Base-by-base conservation (phyloP, 192 early-diverging fungal species). In the Podila minutissima region DNA sequence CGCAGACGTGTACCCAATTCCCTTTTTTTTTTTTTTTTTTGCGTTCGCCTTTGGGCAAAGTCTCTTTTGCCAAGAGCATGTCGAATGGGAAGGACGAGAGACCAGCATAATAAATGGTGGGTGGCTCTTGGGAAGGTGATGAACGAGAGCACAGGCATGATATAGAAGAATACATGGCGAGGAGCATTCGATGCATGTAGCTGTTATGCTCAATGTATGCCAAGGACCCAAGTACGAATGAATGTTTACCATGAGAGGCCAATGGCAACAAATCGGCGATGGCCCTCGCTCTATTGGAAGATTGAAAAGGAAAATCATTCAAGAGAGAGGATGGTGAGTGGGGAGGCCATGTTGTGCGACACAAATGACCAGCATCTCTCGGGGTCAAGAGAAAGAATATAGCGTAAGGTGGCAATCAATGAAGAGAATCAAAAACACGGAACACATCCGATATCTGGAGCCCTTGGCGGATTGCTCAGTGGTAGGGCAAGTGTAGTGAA, bases 201-300 rank as follows among this genome's bases (percentile, higher is more conserved):
- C 38, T 2, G 11, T 41, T 41, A 41, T 41, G 38, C 38, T 9
- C 9, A 41, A 29, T 41, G 38, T 41, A 41, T 9, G 10, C 33
- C 38, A 41, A 12, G 38, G 38, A 41, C 38, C 38, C 38, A 41
- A 0, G 33, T 55, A 19, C 12, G 48, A 70, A 63, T 57, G 37
- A 53, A 51, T 37, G 19, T 62, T 71, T 91, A 91, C 90, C 93
- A 91, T 2, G 93, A 90, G 17, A 97, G 91, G 5, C 89, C 95
- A 62, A 97, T 85, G 9, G 93, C 93, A 51, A 89, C 70, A 75
- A 97, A 96, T 71, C 87, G 73, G 13, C 69, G 83, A 63, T 95
- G 87, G 19, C 97, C 97, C 68, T 94, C 93, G 59, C 83, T 84
- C 83, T 84, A 65, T 63, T 46, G 26, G 57, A 19, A 50, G 58